Percentiles rank a stretch among this genome's conserved stretches.
phyloP scores from a whole-genome alignment of 176 grass and related monocot genomes.

The Triticum monococcum region DNA sequence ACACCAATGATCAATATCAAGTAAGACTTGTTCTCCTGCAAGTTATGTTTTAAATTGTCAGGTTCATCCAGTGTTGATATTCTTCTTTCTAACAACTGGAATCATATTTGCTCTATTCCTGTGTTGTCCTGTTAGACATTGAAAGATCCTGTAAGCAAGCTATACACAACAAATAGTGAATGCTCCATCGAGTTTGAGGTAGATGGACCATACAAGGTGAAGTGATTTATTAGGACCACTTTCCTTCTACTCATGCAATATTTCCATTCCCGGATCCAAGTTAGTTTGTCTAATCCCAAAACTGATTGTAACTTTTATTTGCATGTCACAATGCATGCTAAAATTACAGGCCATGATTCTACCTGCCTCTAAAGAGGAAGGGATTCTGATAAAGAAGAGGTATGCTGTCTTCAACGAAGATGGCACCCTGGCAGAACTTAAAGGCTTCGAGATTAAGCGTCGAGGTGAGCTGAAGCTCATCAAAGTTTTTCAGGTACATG shows the following conservation, averaged over 20 bases:
- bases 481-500: constrained; percentile 98
- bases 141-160: constrained; percentile 73
- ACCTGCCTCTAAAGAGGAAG: constrained; percentile 98
- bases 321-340: constrained; percentile 21
- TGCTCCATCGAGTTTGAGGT: constrained; percentile 99
- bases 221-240: constrained; percentile 23
- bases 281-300: not conserved
- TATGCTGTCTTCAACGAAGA: constrained; percentile 99
- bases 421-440: constrained; percentile 94
- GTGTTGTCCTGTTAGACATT: constrained; percentile 59
- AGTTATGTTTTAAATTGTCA: constrained; percentile 19
- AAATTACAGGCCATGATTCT: constrained; percentile 85
- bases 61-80: constrained; percentile 22
- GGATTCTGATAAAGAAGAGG: constrained; percentile 94
- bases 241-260: not conserved
- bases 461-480: constrained; percentile 99
- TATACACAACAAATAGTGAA: constrained; percentile 89
- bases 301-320: constrained; percentile 23
- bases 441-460: constrained; percentile 99
- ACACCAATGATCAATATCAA: constrained; percentile 99
- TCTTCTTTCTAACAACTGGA: constrained; percentile 1
- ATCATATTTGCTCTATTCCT: constrained; percentile 7
- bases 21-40: constrained; percentile 48
- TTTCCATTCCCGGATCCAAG: constrained; percentile 9
- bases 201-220: constrained; percentile 95